These are phyloP conservation scores for Kwoniella dendrophila DNA, from an alignment of 768 basidiomycete genomes.

Conservation along the genomic window DNA sequence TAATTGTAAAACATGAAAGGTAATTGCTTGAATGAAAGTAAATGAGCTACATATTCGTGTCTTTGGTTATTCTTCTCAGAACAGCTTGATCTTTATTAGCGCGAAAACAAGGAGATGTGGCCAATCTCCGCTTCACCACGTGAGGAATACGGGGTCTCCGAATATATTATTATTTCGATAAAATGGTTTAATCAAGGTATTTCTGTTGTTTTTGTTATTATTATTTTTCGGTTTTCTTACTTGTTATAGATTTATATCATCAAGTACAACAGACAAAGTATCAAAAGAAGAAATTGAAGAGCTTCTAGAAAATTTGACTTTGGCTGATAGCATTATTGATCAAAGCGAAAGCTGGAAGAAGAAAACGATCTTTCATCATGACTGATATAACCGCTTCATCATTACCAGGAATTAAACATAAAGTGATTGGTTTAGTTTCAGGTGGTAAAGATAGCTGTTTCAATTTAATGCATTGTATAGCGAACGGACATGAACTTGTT, in stretches of 20 bases:
- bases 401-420: conserved; percentile 54
- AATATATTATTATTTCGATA: neutral
- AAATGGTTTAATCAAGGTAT: neutral
- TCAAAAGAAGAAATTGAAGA: neutral
- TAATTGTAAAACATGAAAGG: too few species aligned
- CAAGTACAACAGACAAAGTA: too few species aligned
- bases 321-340: too few species aligned
- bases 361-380: neutral
- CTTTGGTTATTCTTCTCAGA: too few species aligned
- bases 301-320: neutral
- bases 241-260: too few species aligned
- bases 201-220: neutral
- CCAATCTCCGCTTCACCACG: neutral
- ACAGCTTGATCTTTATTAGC: too few species aligned
- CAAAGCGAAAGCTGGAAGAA: too few species aligned
- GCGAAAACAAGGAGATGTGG: neutral
- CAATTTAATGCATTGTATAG: conserved; percentile 84
- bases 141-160: neutral
- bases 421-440: conserved; percentile 89
- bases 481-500: conserved; percentile 81
- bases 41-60: too few species aligned
- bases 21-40: too few species aligned
- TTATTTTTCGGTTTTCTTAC: too few species aligned
- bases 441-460: conserved; percentile 98
- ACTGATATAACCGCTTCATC: neutral